Evolutionary conservation across 805 yeast species (phyloP).

Genomic region (Candida vaughaniae): DNA sequence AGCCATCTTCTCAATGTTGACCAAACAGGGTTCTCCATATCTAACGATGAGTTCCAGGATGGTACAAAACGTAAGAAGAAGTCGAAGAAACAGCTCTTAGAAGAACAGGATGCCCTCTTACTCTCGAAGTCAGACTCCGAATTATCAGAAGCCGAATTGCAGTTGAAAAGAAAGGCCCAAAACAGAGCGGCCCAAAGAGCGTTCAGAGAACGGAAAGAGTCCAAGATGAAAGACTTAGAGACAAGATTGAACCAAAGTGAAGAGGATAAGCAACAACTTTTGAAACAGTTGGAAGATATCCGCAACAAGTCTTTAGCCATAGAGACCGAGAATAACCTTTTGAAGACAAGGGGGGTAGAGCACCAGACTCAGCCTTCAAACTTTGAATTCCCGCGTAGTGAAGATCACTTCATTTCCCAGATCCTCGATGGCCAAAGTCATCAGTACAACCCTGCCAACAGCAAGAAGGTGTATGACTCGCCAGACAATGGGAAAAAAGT

Average conservation of each 20-base stretch:
- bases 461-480: conserved; percentile 33
- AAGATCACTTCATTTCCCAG: conserved; percentile 31
- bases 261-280: conserved; percentile 46
- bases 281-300: conserved; percentile 49
- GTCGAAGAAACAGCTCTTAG: conserved; percentile 26
- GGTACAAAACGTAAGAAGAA: conserved; percentile 7
- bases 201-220: conserved; percentile 78
- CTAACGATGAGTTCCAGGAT: not conserved
- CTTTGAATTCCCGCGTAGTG: conserved; percentile 30
- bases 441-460: conserved; percentile 16
- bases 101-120: conserved; percentile 37
- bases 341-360: conserved; percentile 22
- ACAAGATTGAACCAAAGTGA: conserved; percentile 58
- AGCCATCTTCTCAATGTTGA: conserved; percentile 3
- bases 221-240: conserved; percentile 65
- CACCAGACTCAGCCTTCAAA: not conserved
- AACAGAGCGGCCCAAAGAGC: conserved; percentile 89
- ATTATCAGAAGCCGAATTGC: conserved; percentile 41
- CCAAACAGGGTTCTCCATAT: not conserved
- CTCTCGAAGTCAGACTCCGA: conserved; percentile 38
- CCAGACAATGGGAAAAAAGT: conserved; percentile 47
- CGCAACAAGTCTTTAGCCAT: conserved; percentile 56
- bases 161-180: conserved; percentile 67
- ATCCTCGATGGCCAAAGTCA: conserved; percentile 28
- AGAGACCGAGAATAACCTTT: conserved; percentile 59